phyloP scores from a whole-genome alignment of 306 rosid genomes.

The Comarum palustre region DNA sequence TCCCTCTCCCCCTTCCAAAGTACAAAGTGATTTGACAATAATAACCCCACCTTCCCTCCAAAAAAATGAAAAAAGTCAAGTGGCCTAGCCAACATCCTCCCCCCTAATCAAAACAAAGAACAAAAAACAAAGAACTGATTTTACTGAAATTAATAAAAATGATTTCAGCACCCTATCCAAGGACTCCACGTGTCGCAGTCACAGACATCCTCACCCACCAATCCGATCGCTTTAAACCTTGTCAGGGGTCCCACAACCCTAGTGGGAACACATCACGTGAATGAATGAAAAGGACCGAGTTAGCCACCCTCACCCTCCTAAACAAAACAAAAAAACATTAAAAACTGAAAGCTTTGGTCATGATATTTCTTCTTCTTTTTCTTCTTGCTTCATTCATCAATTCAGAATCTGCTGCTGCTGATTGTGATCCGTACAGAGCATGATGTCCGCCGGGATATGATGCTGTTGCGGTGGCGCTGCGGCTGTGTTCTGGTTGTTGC shows the following conservation, averaged over 20 bases:
- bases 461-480: conserved; percentile 29
- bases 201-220: conserved; percentile 15
- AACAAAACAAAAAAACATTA: neutral
- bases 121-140: conserved; percentile 7
- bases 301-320: neutral
- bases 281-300: conserved; percentile 6
- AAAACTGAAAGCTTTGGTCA: neutral
- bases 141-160: conserved; percentile 15
- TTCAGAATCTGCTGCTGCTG: conserved; percentile 40
- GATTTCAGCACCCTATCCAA: conserved; percentile 28
- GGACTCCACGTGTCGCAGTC: conserved; percentile 42
- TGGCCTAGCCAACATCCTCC: conserved; percentile 25
- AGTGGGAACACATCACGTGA: conserved; percentile 67
- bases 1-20: conserved; percentile 17
- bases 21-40: neutral
- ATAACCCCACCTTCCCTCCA: conserved; percentile 10
- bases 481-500: conserved; percentile 22
- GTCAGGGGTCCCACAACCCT: conserved; percentile 39
- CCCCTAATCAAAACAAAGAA: neutral
- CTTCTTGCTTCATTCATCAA: neutral
- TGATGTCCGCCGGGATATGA: conserved; percentile 23
- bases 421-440: conserved; percentile 23
- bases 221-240: conserved; percentile 25
- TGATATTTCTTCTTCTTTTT: neutral
- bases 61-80: neutral